These are phyloP conservation scores for Saturnispora sekii DNA, from an alignment of 805 yeast species.

Conservation along the genomic window DNA sequence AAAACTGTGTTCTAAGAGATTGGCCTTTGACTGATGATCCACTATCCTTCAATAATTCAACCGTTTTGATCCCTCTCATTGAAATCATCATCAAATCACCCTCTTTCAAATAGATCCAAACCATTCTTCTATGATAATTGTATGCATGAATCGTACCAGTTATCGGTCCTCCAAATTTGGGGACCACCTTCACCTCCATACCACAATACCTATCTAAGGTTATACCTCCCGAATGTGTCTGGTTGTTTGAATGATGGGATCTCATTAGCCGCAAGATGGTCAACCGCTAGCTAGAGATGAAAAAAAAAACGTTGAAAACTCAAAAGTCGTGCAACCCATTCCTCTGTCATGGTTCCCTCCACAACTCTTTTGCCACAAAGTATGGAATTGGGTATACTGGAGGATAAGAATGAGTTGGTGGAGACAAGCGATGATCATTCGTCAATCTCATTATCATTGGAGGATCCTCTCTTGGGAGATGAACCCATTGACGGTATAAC, in stretches of 20 bases:
- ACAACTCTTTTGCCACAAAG: not conserved
- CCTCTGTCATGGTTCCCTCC: not conserved
- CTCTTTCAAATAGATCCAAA: not conserved
- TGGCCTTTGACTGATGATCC: not conserved
- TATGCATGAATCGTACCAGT: conserved; percentile 2
- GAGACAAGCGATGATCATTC: conserved; percentile 24
- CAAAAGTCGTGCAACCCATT: conserved; percentile 1
- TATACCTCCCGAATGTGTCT: not conserved
- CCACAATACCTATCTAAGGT: conserved; percentile 4
- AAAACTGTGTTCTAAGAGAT: conserved; percentile 1
- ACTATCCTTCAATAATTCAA: not conserved
- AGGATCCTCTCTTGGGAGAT: conserved; percentile 16
- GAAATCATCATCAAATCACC: not conserved
- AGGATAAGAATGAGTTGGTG: conserved; percentile 25
- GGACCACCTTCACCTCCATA: conserved; percentile 2
- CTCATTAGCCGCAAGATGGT: too few species aligned
- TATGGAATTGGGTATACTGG: conserved; percentile 23
- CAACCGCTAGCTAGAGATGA: too few species aligned
- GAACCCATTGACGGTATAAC: conserved; percentile 26
- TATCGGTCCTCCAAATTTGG: not conserved
- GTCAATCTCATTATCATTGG: conserved; percentile 17
- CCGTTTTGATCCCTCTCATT: not conserved
- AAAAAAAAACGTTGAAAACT: not conserved
- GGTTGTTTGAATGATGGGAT: too few species aligned
- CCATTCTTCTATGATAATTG: conserved; percentile 2